phyloP scores from a whole-genome alignment of 2,329 filamentous ascomycete genomes.

The Aspergillus pseudonomiae region DNA sequence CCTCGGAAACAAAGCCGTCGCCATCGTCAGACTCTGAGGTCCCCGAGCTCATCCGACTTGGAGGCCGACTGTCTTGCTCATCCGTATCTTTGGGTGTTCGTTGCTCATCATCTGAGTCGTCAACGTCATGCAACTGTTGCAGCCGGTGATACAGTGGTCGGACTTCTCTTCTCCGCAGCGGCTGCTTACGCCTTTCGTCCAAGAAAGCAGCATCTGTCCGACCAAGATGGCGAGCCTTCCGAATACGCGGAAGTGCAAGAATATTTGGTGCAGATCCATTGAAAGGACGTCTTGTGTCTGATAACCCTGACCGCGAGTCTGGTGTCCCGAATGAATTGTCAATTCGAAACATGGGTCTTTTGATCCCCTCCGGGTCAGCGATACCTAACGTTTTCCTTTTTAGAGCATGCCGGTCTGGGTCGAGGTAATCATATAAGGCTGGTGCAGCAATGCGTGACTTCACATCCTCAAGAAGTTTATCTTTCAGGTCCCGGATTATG shows the following conservation, averaged over 20 bases:
- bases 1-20: constrained; percentile 38
- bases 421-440: constrained; percentile 76
- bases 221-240: constrained; percentile 64
- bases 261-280: constrained; percentile 55
- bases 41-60: constrained; percentile 67
- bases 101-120: constrained; percentile 86
- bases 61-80: constrained; percentile 78
- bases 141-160: constrained; percentile 81
- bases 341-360: constrained; percentile 59
- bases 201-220: constrained; percentile 66
- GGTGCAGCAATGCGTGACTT: constrained; percentile 84
- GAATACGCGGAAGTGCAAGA: constrained; percentile 71
- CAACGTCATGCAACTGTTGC: constrained; percentile 72
- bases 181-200: constrained; percentile 66
- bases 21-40: constrained; percentile 56
- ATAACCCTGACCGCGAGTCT: constrained; percentile 47
- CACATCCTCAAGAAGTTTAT: constrained; percentile 86
- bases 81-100: constrained; percentile 76
- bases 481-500: constrained; percentile 76
- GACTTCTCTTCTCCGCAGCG: constrained; percentile 63
- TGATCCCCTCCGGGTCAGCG: constrained; percentile 65
- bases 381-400: constrained; percentile 81
- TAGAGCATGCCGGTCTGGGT: constrained; percentile 77
- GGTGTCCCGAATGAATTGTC: constrained; percentile 69
- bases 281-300: constrained; percentile 44